Evolutionary conservation across 148 eudicot species (phyloP).

Genomic region (Chenopodium album): DNA sequence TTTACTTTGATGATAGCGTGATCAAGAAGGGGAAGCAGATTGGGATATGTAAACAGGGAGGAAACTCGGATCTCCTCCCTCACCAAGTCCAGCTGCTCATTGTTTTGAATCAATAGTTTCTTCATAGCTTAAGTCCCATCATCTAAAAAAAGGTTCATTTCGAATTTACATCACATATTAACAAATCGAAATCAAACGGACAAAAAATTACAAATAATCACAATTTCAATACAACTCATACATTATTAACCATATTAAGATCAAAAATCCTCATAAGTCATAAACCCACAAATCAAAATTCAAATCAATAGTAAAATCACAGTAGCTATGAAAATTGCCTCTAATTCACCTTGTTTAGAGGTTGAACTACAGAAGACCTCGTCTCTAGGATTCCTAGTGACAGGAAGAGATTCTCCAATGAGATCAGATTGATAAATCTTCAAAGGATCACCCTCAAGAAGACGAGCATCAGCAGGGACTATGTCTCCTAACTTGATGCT

Average conservation of each 20-base stretch:
- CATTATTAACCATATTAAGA: not conserved
- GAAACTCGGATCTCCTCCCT: constrained; percentile 96
- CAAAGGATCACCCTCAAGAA: constrained; percentile 66
- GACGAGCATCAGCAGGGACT: constrained; percentile 76
- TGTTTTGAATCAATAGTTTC: constrained; percentile 88
- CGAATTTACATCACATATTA: constrained; percentile 19
- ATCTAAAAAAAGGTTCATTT: constrained; percentile 47
- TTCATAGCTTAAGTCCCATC: constrained; percentile 99
- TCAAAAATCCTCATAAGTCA: not conserved
- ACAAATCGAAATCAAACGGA: not conserved
- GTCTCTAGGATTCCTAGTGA: constrained; percentile 58
- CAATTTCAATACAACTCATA: not conserved
- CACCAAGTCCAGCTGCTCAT: constrained; percentile 89
- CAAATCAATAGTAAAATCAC: not conserved
- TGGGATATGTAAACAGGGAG: constrained; percentile 83
- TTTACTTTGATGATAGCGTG: constrained; percentile 92
- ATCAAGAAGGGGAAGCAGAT: constrained; percentile 94
- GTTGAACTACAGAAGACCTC: constrained; percentile 73
- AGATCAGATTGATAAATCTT: constrained; percentile 72
- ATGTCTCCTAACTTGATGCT: constrained; percentile 72
- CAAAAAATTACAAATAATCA: not conserved
- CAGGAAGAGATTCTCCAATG: constrained; percentile 68
- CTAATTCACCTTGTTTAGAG: constrained; percentile 69
- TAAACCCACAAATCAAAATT: constrained; percentile 7
- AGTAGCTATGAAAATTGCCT: constrained; percentile 72